phyloP scores from a whole-genome alignment of 1,284 basidiomycete genomes.

The Cryptococcus sp. region DNA sequence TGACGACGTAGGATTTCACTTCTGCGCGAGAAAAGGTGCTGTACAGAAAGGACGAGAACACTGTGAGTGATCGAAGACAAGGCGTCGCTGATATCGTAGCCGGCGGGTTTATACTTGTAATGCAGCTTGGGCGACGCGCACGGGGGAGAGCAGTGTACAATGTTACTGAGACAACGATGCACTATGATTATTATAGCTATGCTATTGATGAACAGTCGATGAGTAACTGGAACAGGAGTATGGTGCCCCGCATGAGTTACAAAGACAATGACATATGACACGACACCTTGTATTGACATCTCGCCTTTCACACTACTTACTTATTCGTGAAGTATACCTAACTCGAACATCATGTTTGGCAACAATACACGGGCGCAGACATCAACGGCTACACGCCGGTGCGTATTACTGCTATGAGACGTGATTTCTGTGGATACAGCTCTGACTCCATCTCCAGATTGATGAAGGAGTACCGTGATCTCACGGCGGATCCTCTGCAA shows the following conservation, averaged over 20 bases:
- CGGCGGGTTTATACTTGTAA: constrained; percentile 30
- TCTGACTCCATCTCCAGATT: constrained; percentile 57
- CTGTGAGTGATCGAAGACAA: constrained; percentile 47
- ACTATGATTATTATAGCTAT: neutral
- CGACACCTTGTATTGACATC: neutral
- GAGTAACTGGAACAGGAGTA: neutral
- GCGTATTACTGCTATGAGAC: neutral
- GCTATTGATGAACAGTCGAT: too few species aligned
- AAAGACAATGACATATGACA: constrained; percentile 1
- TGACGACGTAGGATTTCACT: constrained; percentile 65
- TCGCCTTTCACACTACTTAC: neutral
- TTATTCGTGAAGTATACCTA: neutral
- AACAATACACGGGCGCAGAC: constrained; percentile 46
- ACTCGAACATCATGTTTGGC: constrained; percentile 40
- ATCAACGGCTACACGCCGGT: constrained; percentile 50
- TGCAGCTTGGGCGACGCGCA: neutral
- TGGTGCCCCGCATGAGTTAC: neutral
- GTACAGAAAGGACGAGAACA: constrained; percentile 92
- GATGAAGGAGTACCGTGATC: constrained; percentile 92
- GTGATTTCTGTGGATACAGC: neutral
- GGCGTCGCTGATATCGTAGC: constrained; percentile 18
- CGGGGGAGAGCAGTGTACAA: neutral
- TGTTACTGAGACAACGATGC: neutral
- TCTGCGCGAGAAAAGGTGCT: constrained; percentile 85
- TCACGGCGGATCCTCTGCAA: constrained; percentile 63